Base-by-base conservation (phyloP, 768 basidiomycete species). In the Coprinopsis cinerea region DNA sequence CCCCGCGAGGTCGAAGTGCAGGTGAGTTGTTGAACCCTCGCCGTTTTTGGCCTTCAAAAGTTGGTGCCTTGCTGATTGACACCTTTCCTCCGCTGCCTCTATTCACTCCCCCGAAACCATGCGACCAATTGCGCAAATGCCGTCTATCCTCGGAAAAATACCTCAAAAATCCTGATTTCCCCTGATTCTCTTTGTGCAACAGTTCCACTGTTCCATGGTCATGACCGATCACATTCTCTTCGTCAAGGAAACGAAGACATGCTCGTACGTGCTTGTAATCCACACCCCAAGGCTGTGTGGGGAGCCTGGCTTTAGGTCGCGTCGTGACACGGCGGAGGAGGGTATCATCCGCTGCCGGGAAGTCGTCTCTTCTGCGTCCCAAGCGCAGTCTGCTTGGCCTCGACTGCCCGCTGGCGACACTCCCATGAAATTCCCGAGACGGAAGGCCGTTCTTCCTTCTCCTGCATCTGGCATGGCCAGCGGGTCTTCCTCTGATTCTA, bases 201-300 rank as follows among this genome's bases (percentile, higher is more conserved):
- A 94, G 89, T 94, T 92, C 64, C 93, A 97, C 67, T 97, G 93
- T 67, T 91, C 91, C 54, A 91, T 92, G 89, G 87, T 88, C 47
- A 91, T 88, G 73, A 81, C 88, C 35, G 93, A 97, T 69, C 81
- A 79, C 28, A 90, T 97, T 58, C 76, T 89, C 47, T 86, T 93
- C 61, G 83, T 97, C 61, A 93, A 94, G 64, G 93, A 96, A 73
- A 78, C 91, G 28, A 88, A 88, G 63, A 94, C 89, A 32, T 99
- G 96, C 68, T 83, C 88, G 55, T 98, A 99, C 64, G 83, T 96
- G 39, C 75, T 98, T 44, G 86, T 97, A 55, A 83, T 98, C 51
- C 88, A 97, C 64, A 96, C 95, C 0, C 94, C 96, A 27, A 87
- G 92, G 48, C 75, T 99, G 17, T 98, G 96, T 61, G 81, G 84